Base-by-base conservation (phyloP, 129 eudicot species). In the Heracleum sosnowskyi region DNA sequence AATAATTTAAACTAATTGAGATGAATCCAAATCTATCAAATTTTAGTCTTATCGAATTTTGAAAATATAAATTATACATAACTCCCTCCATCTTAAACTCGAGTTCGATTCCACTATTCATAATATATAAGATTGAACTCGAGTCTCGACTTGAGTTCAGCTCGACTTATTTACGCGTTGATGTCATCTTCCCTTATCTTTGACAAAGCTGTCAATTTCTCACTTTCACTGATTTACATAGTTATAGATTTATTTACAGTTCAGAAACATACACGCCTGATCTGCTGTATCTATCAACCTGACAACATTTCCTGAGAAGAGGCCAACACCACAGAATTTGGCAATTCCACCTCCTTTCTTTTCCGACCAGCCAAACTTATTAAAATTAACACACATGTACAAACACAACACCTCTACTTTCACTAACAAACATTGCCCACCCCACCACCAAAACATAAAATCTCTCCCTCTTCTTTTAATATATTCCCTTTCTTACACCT, bases 371-470 rank as follows among this genome's bases (percentile, higher is more conserved):
- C 73, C 73, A 69, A 69, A 69, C 42, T 17, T 33, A 7, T 37
- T 26, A 49, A 24, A 49, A 49, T 49, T 49, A 4, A 39, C 75
- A 22, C 75, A 17, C 46, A 17, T 31, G 75, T 71, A 8, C 75
- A 22, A 37, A 71, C 37, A 10, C 49, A 36, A 71, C 29, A 60
- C 68, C 68, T 60, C 29, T 18, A 39, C 75, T 71, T 71, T 71
- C 42, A 33, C 22, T 36, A 16, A 37, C 75, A 8, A 1, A 31
- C 72, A 36, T 22, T n/a, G n/a, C n/a, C n/a, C n/a, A n/a, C 31
- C 75, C 74, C 75, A 70, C 75, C 64, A n/a, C 68, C 34, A 9
- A 60, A 60, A 26, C 45, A 44, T 60, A 60, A 60, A 60, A n/a
- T 60, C 68, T 60, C 5, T 60, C 33, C 33, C 5, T 60, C 33